A percentile compares a stretch with the other conserved stretches of the same genome.
phyloP scores from a whole-genome alignment of 1,139 yeast species.

The Yamadazyma triangularis region DNA sequence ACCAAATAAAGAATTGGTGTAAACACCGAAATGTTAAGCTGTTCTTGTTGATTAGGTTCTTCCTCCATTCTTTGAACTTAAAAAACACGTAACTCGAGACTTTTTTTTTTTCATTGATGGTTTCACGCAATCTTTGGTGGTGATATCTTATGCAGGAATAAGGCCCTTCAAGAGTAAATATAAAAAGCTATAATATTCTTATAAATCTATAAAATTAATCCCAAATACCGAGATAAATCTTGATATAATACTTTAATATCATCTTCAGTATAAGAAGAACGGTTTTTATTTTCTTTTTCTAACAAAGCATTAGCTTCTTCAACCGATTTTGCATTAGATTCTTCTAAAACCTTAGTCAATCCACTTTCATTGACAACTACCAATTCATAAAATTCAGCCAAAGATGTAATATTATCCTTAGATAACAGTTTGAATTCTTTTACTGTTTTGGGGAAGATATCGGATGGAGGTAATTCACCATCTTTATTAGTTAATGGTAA shows the following conservation, averaged over 20 bases:
- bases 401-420: slow-evolving; percentile 41
- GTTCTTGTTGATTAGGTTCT: slow-evolving; percentile 17
- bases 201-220: slow-evolving; percentile 41
- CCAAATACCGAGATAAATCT: slow-evolving; percentile 65
- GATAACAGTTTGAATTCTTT: slow-evolving; percentile 46
- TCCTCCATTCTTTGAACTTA: slow-evolving; percentile 20
- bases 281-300: slow-evolving; percentile 31
- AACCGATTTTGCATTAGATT: slow-evolving; percentile 24
- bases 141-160: no score
- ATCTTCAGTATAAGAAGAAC: slow-evolving; percentile 19
- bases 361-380: slow-evolving; percentile 48
- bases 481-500: slow-evolving; percentile 53
- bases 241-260: slow-evolving; percentile 50
- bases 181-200: no score
- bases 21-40: slow-evolving; percentile 61
- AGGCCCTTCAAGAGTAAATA: no score
- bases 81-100: not conserved
- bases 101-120: no score
- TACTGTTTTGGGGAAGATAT: slow-evolving; percentile 57
- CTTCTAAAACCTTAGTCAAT: slow-evolving; percentile 43
- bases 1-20: slow-evolving; percentile 82
- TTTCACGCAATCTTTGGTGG: no score
- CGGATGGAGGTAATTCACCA: slow-evolving; percentile 60
- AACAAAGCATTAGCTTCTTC: slow-evolving; percentile 32
- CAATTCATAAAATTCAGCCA: slow-evolving; percentile 69